Base-by-base conservation (phyloP, 306 rosid genomes). In the Castanea mollissima region DNA sequence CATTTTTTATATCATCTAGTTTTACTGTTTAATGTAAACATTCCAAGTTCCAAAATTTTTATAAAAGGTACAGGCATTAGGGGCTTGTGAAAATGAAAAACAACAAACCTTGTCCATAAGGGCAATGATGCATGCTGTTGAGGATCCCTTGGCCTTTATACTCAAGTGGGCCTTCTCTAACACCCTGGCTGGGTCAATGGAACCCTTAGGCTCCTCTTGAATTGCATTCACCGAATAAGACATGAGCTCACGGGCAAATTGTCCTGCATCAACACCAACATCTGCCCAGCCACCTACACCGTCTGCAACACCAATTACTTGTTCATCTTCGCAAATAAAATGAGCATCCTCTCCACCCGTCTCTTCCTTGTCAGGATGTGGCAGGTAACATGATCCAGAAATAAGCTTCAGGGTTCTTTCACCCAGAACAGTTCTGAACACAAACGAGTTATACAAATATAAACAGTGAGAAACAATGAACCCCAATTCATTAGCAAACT, bases 251-350 rank as follows among this genome's bases (percentile, higher is more conserved):
- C 85, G 88, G 27, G 97, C 81, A 87, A 89, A 94, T 76, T 76
- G 65, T 73, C 98, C 97, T 1, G 98, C 86, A 84, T 94, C 82
- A 74, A 94, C 83, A 31, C 98, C 97, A 80, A 92, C 94, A 51
- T 92, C 97, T 29, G 98, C 97, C 98, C 98, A 94, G 64, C 98
- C 98, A 75, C 97, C 98, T 11, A 92, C 98, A 80, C 98, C 98
- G 74, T 90, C 98, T 6, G 98, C 98, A 72, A 94, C 94, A 35
- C 98, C 97, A 67, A 94, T 86, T 44, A 77, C 94, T 70, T 92
- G 93, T 86, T 87, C 90, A 41, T 92, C 96, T 51, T 51, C 29
- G 79, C 97, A 92, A 85, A 94, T 89, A 80, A 94, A 94, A 78
- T 92, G 96, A 82, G 97, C 96, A 85, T 94, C 98, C 84, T 94